Evolutionary conservation across 2,329 filamentous ascomycete species (phyloP), one percentile per base, ranked within the genome.

Genomic region (Claviceps spartinae): DNA sequence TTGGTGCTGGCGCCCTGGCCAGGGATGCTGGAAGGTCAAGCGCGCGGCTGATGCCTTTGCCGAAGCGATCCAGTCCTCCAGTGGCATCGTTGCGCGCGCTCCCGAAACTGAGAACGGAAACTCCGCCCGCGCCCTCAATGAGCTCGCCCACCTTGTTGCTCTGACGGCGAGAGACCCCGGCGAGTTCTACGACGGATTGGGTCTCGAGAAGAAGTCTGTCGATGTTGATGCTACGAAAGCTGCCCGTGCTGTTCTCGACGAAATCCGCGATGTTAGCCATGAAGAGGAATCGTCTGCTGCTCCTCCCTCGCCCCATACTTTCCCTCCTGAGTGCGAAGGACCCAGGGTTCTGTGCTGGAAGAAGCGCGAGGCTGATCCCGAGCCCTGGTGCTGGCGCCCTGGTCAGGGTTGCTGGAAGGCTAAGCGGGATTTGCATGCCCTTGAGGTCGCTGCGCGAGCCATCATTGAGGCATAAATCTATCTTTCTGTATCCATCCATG

Each of bases 331-430:
- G 50, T 53, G 52, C 48, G 44, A 48, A n/a, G 52, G 52, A 9
- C 48, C 48, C 18, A 30, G 42, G 11, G 48, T 53, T 38, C n/a
- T 53, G 26, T 53, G 52, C 48, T 53, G 48, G 52, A 53, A 53
- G 51, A 53, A 53, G 41, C 53, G 56, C 26, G 52, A 59, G 34
- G 55, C 47, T 30, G 34, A 47, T 9, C 54, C 59, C 24, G 57
- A 54, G 52, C 57, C 59, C 24, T 62, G 61, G 53, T 73, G 70
- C 60, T 57, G 61, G 56, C 59, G 61, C 38, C 45, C 50, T 40
- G 72, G 73, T 53, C 61, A 69, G 57, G 57, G 64, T 20, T 76
- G 74, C 67, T 67, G 65, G 65, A 67, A 63, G 56, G 70, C 67
- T 53, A 65, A 65, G 58, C 67, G 70, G 45, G 62, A 63, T 40